These are phyloP conservation scores for Pseudoturritis turrita DNA, from an alignment of 345 rosid species.

Conservation along the genomic window DNA sequence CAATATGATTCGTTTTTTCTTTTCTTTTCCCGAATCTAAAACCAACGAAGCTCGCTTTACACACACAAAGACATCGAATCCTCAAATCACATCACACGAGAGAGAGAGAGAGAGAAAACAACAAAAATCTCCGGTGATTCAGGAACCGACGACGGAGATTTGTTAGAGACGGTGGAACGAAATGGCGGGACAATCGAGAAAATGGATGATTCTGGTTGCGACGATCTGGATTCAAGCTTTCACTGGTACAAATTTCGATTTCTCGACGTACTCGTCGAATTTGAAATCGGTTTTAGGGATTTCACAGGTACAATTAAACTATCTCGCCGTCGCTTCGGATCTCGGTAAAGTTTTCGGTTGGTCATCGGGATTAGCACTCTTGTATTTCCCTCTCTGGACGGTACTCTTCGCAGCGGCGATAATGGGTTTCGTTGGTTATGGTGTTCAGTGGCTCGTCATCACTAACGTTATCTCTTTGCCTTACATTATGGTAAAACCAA, in stretches of 20 bases:
- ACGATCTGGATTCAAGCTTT: slow-evolving; percentile 97
- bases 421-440: slow-evolving; percentile 84
- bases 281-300: slow-evolving; percentile 71
- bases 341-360: slow-evolving; percentile 90
- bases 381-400: slow-evolving; percentile 65
- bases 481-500: slow-evolving; percentile 55
- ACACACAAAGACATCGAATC: background rate
- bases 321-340: slow-evolving; percentile 91
- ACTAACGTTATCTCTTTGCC: slow-evolving; percentile 57
- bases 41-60: background rate
- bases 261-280: slow-evolving; percentile 80
- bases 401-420: slow-evolving; percentile 82
- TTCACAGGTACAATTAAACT: slow-evolving; percentile 88
- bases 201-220: slow-evolving; percentile 96
- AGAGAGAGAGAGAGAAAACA: too few relatives aligned
- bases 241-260: slow-evolving; percentile 95
- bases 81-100: too few relatives aligned
- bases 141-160: slow-evolving; percentile 10
- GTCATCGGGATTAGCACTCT: slow-evolving; percentile 86
- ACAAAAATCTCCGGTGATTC: background rate
- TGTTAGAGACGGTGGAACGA: background rate
- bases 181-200: slow-evolving; percentile 82
- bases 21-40: background rate
- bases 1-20: background rate
- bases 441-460: slow-evolving; percentile 84